Evolutionary conservation across 805 yeast genomes (phyloP).

Genomic region (Teunomyces lycoperdinae): DNA sequence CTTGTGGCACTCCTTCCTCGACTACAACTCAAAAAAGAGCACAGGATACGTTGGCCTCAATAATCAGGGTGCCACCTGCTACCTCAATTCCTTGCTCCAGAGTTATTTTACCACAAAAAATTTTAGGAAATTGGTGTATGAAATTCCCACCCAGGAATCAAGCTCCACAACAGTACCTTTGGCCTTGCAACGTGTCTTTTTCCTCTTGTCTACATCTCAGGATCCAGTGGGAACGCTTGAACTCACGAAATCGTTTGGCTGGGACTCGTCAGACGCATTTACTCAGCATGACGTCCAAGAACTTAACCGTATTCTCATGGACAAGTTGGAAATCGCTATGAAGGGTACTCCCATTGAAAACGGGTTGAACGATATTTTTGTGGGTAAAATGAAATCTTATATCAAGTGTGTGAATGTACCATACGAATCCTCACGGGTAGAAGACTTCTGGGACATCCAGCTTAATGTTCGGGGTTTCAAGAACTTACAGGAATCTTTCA

Average conservation of each 20-base stretch:
- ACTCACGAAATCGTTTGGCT: constrained; percentile 89
- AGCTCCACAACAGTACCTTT: constrained; percentile 51
- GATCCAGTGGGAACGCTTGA: constrained; percentile 82
- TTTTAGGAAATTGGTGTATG: constrained; percentile 83
- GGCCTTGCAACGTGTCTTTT: constrained; percentile 86
- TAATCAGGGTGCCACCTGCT: constrained; percentile 98
- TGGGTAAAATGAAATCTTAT: constrained; percentile 94
- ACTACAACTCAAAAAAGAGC: constrained; percentile 79
- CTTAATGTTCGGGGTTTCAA: constrained; percentile 83
- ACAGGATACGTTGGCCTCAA: constrained; percentile 92
- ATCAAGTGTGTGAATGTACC: constrained; percentile 91
- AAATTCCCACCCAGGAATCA: constrained; percentile 76
- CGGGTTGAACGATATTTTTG: constrained; percentile 72
- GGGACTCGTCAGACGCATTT: constrained; percentile 95
- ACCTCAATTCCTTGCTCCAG: constrained; percentile 87
- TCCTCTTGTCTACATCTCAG: constrained; percentile 67
- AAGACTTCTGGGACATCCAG: constrained; percentile 98
- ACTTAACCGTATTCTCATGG: constrained; percentile 92
- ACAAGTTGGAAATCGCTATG: constrained; percentile 85
- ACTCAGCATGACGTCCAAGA: constrained; percentile 99
- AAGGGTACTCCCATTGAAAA: constrained; percentile 70
- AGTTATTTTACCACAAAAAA: constrained; percentile 81
- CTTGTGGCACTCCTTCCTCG: constrained; percentile 82
- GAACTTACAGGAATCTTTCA: constrained; percentile 71
- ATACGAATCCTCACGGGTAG: constrained; percentile 86